Evolutionary conservation across 2,329 filamentous ascomycete species (phyloP).

Genomic region (Aquanectria penicillioides): DNA sequence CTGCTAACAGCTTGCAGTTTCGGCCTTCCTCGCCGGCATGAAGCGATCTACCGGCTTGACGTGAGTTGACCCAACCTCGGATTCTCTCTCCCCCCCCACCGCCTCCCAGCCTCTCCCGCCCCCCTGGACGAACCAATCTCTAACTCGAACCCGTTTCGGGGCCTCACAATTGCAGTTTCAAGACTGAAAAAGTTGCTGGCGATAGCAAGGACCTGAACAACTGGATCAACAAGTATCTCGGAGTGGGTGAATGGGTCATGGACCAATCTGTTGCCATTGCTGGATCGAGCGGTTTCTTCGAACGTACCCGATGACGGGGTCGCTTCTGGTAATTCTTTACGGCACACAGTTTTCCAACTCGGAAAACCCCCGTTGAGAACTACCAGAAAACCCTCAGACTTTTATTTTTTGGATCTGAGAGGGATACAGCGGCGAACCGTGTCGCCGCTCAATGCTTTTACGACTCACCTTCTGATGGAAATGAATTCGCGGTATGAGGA

Average conservation of each 20-base stretch:
- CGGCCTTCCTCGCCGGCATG: conserved; percentile 94
- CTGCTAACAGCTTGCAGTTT: conserved; percentile 68
- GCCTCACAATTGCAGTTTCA: conserved; percentile 85
- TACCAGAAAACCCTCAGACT: not conserved
- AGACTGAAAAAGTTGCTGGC: conserved; percentile 81
- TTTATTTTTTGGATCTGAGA: not conserved
- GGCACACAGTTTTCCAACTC: not conserved
- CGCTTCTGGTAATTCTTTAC: no score
- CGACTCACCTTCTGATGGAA: conserved; percentile 7
- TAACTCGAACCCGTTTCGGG: conserved; percentile 47
- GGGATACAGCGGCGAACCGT: conserved; percentile 2
- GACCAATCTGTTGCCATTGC: conserved; percentile 95
- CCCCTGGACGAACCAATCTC: conserved; percentile 18
- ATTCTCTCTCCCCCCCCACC: not conserved
- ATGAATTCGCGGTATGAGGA: not conserved
- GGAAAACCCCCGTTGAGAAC: not conserved
- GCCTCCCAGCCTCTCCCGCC: not conserved
- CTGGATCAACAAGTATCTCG: conserved; percentile 94
- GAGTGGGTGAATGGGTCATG: conserved; percentile 97
- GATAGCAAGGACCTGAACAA: conserved; percentile 85
- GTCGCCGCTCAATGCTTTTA: conserved; percentile 5
- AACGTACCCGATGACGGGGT: conserved; percentile 83
- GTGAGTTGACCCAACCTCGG: conserved; percentile 68
- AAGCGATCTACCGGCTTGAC: conserved; percentile 97
- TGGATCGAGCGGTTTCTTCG: conserved; percentile 88